A percentile compares a stretch with the other conserved stretches of the same genome.
Evolutionary conservation across 1,284 basidiomycete genomes (phyloP).

Genomic region (Melampsora larici-populina): DNA sequence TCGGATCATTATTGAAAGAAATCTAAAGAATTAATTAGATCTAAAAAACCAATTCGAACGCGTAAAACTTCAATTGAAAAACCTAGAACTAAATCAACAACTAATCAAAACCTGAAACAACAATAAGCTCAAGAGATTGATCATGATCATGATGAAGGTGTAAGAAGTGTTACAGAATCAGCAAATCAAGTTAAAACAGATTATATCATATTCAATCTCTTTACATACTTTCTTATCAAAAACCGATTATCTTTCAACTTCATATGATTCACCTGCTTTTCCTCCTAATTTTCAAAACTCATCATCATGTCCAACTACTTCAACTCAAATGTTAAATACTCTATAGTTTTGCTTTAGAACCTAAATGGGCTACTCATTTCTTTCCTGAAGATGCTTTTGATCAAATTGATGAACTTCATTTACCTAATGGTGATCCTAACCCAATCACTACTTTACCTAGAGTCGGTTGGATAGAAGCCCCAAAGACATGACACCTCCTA

Average conservation of each 20-base stretch:
- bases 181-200: too few relatives aligned
- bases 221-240: conserved; percentile 36
- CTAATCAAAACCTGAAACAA: too few relatives aligned
- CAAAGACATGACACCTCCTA: conserved; percentile 38
- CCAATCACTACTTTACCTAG: conserved; percentile 21
- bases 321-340: conserved; percentile 11
- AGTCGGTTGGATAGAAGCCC: conserved; percentile 26
- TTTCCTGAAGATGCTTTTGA: conserved; percentile 28
- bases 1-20: too few relatives aligned
- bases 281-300: conserved; percentile 23
- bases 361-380: conserved; percentile 37
- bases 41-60: too few relatives aligned
- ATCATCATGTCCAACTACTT: conserved; percentile 17
- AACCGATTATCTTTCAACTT: conserved; percentile 35
- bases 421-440: background rate
- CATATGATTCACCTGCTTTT: conserved; percentile 20
- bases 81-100: too few relatives aligned
- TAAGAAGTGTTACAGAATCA: too few relatives aligned
- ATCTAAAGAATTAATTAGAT: too few relatives aligned
- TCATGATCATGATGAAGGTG: too few relatives aligned
- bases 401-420: background rate
- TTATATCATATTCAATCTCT: too few relatives aligned
- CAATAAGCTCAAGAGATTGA: too few relatives aligned
- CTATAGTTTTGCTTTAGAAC: conserved; percentile 34
- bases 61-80: too few relatives aligned